Conservation (phyloP, 441 rosid species). For the Breynia disticha region DNA sequence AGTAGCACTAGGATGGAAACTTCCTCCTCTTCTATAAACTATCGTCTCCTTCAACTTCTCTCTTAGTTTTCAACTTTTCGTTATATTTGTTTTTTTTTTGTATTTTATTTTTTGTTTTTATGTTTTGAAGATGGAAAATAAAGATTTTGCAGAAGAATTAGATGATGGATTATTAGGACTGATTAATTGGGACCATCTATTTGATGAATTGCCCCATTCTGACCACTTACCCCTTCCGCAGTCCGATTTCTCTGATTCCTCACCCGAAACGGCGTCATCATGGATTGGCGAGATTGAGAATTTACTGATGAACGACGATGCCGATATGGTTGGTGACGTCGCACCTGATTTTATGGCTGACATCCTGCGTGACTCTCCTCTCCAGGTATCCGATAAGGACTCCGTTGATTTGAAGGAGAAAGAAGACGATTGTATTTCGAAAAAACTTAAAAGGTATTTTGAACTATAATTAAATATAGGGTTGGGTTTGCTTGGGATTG, state of each 20-base stretch:
- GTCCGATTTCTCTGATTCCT: conserved; percentile 1
- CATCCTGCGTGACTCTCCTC: conserved; percentile 42
- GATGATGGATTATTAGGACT: conserved; percentile 18
- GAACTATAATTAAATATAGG: no score
- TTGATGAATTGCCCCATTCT: conserved; percentile 16
- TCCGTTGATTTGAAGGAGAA: conserved; percentile 10
- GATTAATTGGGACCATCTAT: conserved; percentile 24
- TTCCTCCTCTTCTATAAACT: no score
- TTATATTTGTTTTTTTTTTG: no score
- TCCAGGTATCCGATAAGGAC: conserved; percentile 20
- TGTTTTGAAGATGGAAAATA: no score
- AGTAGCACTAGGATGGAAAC: no score
- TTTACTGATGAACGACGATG: conserved; percentile 47
- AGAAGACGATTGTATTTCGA: conserved; percentile 34
- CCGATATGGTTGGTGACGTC: conserved; percentile 3
- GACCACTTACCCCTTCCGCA: not conserved
- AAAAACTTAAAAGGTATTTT: conserved; percentile 60
- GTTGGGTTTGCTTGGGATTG: no score
- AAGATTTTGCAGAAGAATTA: conserved; percentile 8
- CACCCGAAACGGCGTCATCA: conserved; percentile 24
- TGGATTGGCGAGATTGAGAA: conserved; percentile 48
- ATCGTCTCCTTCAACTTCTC: no score
- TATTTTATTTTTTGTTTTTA: no score
- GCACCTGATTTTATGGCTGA: conserved; percentile 37
- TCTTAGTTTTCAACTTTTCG: no score